Evolutionary conservation across 2,329 filamentous ascomycete species (phyloP).

Genomic region (Escovopsis sp.): DNA sequence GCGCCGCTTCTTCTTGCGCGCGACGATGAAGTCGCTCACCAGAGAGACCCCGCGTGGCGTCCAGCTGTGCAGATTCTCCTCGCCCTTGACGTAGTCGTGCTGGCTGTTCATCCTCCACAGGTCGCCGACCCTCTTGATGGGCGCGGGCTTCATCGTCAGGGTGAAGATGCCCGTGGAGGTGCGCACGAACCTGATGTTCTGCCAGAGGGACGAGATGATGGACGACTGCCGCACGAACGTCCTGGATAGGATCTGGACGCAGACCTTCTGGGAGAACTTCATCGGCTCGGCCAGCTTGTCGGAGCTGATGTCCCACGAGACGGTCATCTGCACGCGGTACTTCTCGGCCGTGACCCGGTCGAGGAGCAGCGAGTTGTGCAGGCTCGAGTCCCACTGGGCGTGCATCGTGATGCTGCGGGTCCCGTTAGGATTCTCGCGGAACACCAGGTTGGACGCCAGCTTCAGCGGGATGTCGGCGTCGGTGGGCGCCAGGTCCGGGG

Average conservation of each 20-base stretch:
- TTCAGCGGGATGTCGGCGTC: conserved; percentile 65
- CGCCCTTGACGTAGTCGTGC: conserved; percentile 90
- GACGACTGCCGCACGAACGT: conserved; percentile 75
- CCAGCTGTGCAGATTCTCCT: conserved; percentile 77
- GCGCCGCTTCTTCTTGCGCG: conserved; percentile 58
- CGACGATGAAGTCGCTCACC: conserved; percentile 70
- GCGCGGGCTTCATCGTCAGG: conserved; percentile 69
- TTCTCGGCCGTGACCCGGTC: conserved; percentile 88
- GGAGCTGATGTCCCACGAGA: conserved; percentile 76
- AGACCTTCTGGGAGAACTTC: conserved; percentile 68
- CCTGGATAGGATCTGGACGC: conserved; percentile 69
- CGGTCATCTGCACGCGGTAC: conserved; percentile 74
- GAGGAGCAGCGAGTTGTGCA: conserved; percentile 84
- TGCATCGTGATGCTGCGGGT: conserved; percentile 73
- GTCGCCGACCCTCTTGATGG: conserved; percentile 82
- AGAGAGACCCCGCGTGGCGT: conserved; percentile 78
- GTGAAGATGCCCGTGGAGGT: conserved; percentile 80
- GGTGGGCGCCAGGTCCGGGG: conserved; percentile 59
- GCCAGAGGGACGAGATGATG: conserved; percentile 78
- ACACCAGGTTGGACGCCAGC: conserved; percentile 60
- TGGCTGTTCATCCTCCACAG: conserved; percentile 93
- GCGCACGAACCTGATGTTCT: conserved; percentile 70
- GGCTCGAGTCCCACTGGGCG: conserved; percentile 94
- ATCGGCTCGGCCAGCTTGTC: conserved; percentile 77
- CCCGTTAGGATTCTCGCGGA: conserved; percentile 78